Evolutionary conservation across 257 asterid species (phyloP).

Genomic region (Nicotiana knightiana): DNA sequence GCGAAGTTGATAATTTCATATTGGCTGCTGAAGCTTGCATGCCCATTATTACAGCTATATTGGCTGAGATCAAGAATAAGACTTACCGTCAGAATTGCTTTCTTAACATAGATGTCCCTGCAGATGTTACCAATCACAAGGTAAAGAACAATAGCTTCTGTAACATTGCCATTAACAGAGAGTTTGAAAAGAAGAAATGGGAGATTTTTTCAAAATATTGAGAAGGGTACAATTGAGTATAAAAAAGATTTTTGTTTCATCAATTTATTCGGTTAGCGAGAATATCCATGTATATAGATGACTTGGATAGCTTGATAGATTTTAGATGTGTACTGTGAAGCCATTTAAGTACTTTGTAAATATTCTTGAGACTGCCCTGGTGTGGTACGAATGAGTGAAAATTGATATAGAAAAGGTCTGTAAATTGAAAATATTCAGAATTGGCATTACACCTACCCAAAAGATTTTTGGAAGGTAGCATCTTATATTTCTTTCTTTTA

Average conservation of each 20-base stretch:
- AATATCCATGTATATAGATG: not conserved
- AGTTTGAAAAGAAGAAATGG: not conserved
- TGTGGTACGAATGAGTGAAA: too few species aligned
- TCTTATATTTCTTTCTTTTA: too few species aligned
- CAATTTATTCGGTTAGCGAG: not conserved
- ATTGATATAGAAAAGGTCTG: too few species aligned
- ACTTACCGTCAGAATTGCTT: conserved; percentile 57
- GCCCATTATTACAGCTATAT: conserved; percentile 49
- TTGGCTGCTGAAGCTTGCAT: conserved; percentile 85
- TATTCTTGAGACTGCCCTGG: too few species aligned
- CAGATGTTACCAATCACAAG: conserved; percentile 62
- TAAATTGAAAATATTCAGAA: too few species aligned
- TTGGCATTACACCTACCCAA: too few species aligned
- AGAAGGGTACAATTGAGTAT: not conserved
- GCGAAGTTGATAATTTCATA: conserved; percentile 44
- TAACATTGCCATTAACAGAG: not conserved
- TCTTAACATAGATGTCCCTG: conserved; percentile 69
- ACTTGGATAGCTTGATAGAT: not conserved
- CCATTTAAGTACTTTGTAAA: too few species aligned
- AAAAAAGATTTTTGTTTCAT: not conserved
- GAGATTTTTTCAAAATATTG: not conserved
- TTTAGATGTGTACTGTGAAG: too few species aligned
- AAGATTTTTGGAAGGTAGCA: too few species aligned
- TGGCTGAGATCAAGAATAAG: conserved; percentile 49
- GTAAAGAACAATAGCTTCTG: conserved; percentile 21